These are phyloP conservation scores for Caloboletus inedulis DNA, from an alignment of 1,284 basidiomycete genomes.

Conservation along the genomic window DNA sequence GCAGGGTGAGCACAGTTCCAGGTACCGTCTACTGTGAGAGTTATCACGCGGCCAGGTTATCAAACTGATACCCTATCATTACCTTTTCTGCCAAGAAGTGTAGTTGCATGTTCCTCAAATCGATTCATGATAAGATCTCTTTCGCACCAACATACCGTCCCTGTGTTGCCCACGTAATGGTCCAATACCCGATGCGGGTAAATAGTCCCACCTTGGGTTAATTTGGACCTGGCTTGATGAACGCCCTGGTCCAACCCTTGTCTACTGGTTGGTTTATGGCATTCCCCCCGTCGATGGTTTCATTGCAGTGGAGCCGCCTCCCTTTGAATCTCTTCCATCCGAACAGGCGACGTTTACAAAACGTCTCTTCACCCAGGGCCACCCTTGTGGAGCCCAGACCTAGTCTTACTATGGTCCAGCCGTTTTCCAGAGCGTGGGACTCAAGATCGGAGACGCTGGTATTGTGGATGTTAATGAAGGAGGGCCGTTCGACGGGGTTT, in stretches of 20 bases:
- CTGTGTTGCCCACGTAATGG: neutral
- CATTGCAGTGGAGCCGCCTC: neutral
- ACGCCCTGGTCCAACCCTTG: no score
- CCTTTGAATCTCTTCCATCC: no score
- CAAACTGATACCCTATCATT: neutral
- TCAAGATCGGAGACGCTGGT: constrained; percentile 8
- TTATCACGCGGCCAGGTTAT: neutral
- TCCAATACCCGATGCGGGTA: neutral
- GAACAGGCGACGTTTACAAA: neutral
- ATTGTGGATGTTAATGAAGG: constrained; percentile 1
- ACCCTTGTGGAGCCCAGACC: constrained; percentile 9
- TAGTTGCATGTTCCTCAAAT: neutral
- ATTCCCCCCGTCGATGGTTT: neutral
- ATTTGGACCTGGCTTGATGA: no score
- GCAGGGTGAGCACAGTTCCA: neutral
- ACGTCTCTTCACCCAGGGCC: constrained; percentile 2
- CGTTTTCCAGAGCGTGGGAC: neutral
- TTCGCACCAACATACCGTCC: neutral
- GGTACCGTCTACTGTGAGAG: neutral
- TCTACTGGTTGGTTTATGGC: neutral
- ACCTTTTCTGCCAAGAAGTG: neutral
- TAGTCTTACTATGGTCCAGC: neutral
- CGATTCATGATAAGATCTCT: neutral
- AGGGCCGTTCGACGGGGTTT: neutral
- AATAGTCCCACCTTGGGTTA: neutral